These are phyloP conservation scores for Brasenia schreberi DNA, from an alignment of 164 flowering plant species.

Conservation along the genomic window DNA sequence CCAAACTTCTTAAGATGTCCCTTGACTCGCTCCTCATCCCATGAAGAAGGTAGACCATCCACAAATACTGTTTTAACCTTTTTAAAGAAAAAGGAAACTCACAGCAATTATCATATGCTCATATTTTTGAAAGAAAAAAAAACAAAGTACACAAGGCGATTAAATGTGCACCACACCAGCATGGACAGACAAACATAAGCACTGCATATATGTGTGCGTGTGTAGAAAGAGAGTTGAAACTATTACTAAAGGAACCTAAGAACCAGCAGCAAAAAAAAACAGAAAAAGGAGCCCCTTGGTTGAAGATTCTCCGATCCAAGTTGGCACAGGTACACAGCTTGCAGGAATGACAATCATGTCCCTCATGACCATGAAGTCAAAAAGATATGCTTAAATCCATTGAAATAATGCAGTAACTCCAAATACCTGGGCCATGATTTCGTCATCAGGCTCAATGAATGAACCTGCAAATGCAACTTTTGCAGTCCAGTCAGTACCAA, in stretches of 20 bases:
- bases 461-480: conserved; percentile 97
- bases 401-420: not conserved
- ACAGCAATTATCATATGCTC: not conserved
- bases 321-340: not conserved
- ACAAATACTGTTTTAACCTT: conserved; percentile 94
- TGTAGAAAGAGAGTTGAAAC: too few relatives aligned
- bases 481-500: conserved; percentile 86
- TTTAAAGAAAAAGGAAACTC: too few relatives aligned
- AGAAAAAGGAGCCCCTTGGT: not conserved
- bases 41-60: conserved; percentile 81
- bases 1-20: conserved; percentile 76
- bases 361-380: not conserved
- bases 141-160: too few relatives aligned
- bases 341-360: not conserved
- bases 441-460: conserved; percentile 89
- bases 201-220: too few relatives aligned
- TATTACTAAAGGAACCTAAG: too few relatives aligned
- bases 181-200: too few relatives aligned
- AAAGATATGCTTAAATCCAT: too few relatives aligned
- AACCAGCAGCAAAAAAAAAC: too few relatives aligned
- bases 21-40: conserved; percentile 89
- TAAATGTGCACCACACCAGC: too few relatives aligned
- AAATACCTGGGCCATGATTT: conserved; percentile 86
- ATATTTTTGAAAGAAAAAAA: too few relatives aligned
- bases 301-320: not conserved